Evolutionary conservation across 2,329 filamentous ascomycete genomes (phyloP).

Genomic region (Ophiosphaerella korrae): DNA sequence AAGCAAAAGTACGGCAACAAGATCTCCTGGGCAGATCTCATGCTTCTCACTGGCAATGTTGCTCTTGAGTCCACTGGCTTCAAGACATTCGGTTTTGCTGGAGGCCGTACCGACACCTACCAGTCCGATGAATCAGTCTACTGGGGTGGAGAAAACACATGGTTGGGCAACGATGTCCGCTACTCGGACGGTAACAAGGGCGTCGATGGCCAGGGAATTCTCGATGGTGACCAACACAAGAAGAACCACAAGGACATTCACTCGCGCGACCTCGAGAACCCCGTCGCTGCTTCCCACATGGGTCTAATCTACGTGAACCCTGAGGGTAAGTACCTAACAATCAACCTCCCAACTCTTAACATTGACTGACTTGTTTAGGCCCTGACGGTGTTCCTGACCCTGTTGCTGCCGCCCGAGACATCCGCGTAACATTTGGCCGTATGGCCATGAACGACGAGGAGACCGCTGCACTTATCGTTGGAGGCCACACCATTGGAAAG

Average conservation of each 20-base stretch:
- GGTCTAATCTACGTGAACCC: conserved; percentile 84
- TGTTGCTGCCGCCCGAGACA: conserved; percentile 70
- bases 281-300: conserved; percentile 72
- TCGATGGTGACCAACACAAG: conserved; percentile 42
- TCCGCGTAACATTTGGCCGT: conserved; percentile 74
- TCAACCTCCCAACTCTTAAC: background rate
- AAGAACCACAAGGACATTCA: conserved; percentile 48
- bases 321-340: conserved; percentile 49
- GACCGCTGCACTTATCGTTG: conserved; percentile 78
- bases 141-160: conserved; percentile 77
- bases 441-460: conserved; percentile 87
- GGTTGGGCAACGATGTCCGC: conserved; percentile 75
- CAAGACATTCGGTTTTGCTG: conserved; percentile 74
- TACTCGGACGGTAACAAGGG: conserved; percentile 62
- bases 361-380: conserved; percentile 47
- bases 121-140: conserved; percentile 77
- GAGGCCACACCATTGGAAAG: conserved; percentile 81
- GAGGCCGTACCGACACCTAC: conserved; percentile 73
- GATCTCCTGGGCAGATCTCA: conserved; percentile 79
- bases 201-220: conserved; percentile 46
- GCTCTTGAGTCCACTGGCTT: conserved; percentile 78
- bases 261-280: conserved; percentile 67
- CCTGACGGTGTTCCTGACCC: conserved; percentile 75
- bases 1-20: conserved; percentile 86
- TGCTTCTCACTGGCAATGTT: conserved; percentile 75